These are phyloP conservation scores for Cutaneotrichosporon cavernicola DNA, from an alignment of 1,284 basidiomycete species.

Conservation along the genomic window DNA sequence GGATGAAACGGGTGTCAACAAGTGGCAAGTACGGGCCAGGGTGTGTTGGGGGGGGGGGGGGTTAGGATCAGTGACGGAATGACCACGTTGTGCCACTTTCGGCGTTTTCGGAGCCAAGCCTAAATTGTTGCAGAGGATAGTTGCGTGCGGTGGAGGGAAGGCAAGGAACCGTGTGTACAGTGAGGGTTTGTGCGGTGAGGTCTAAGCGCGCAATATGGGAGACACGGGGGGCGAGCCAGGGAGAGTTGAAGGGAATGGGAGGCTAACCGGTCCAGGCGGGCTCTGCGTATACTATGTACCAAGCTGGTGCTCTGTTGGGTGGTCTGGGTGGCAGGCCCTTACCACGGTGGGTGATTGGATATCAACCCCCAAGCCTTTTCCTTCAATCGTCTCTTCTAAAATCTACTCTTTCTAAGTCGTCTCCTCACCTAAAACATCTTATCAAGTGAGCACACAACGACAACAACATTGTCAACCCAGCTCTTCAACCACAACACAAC, in stretches of 20 bases:
- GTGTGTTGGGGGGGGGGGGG: neutral
- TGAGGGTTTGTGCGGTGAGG: neutral
- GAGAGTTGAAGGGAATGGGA: neutral
- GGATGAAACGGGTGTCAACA: slow-evolving; percentile 11
- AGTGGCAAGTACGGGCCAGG: neutral
- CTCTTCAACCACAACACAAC: slow-evolving; percentile 9
- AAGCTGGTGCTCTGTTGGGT: neutral
- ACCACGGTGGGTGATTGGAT: slow-evolving; percentile 1
- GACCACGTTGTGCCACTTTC: slow-evolving; percentile 5
- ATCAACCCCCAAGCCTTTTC: slow-evolving; percentile 2
- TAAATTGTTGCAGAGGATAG: too few species aligned
- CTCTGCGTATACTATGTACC: neutral
- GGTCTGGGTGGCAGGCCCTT: neutral
- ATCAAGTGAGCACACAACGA: neutral
- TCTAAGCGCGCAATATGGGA: neutral
- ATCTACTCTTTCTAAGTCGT: slow-evolving; percentile 19
- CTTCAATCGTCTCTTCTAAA: slow-evolving; percentile 5
- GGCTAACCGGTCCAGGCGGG: neutral
- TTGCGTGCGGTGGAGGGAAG: neutral
- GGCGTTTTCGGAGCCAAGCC: neutral
- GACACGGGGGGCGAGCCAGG: neutral
- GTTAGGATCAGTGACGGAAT: neutral
- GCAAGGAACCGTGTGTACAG: neutral
- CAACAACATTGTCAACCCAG: neutral
- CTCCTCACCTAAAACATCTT: slow-evolving; percentile 5